Percentiles rank a stretch among this genome's conserved stretches.
These are phyloP conservation scores for Colletotrichum echinochloae DNA, from an alignment of 2,329 filamentous ascomycete genomes.

Conservation along the genomic window DNA sequence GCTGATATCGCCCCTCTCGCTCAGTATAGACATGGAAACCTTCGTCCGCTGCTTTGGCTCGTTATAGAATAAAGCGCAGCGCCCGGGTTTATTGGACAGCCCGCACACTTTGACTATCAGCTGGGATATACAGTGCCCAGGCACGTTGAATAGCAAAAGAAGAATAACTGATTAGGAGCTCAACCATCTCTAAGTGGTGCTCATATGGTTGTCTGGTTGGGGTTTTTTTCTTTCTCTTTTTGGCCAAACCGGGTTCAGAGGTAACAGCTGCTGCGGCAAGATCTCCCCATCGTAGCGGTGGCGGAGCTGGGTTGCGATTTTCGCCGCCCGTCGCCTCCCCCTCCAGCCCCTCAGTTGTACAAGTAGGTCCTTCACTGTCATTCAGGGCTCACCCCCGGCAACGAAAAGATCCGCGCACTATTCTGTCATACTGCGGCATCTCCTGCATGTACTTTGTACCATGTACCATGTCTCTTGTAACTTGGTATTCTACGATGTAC, in stretches of 20 bases:
- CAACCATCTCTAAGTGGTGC: too few species aligned
- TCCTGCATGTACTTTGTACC: slow-evolving; percentile 27
- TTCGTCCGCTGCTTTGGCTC: not conserved
- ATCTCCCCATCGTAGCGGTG: slow-evolving; percentile 9
- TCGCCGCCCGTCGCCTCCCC: too few species aligned
- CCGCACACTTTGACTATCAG: too few species aligned
- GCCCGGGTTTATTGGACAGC: too few species aligned
- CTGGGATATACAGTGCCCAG: too few species aligned
- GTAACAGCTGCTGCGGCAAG: not conserved
- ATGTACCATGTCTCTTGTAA: not conserved
- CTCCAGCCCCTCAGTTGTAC: not conserved
- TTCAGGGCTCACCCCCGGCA: not conserved
- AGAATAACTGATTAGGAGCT: too few species aligned
- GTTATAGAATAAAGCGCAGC: too few species aligned
- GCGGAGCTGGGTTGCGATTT: slow-evolving; percentile 6
- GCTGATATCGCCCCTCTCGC: not conserved
- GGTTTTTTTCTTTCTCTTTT: too few species aligned
- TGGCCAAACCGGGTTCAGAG: too few species aligned
- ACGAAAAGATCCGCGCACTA: slow-evolving; percentile 15
- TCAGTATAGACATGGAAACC: not conserved
- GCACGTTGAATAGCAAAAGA: too few species aligned
- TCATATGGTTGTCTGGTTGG: too few species aligned
- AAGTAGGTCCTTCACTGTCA: not conserved
- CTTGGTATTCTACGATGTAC: not conserved
- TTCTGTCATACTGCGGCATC: slow-evolving; percentile 35